Evolutionary conservation across 169 alveolate genomes (phyloP).

Genomic region (Plasmodium ovale): DNA sequence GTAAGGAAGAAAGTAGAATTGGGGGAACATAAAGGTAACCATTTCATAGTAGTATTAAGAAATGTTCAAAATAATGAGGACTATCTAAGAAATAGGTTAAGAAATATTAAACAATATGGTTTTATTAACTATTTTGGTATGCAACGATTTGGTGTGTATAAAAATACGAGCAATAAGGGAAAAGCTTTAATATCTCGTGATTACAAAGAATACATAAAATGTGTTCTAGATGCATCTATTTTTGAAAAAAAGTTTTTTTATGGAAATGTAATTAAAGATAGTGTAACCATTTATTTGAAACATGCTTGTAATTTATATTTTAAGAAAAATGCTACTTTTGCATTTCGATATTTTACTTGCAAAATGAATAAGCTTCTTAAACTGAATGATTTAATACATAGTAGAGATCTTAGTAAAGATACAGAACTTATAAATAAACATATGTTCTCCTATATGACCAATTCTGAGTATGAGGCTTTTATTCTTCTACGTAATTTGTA

Average conservation of each 20-base stretch:
- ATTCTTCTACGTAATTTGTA: constrained; percentile 63
- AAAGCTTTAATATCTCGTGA: constrained; percentile 60
- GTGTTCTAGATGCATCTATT: constrained; percentile 64
- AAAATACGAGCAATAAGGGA: constrained; percentile 74
- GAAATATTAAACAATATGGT: constrained; percentile 62
- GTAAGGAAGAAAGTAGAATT: constrained; percentile 42
- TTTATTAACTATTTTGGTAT: constrained; percentile 76
- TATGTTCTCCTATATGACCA: constrained; percentile 66
- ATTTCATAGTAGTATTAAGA: constrained; percentile 56
- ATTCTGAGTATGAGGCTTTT: constrained; percentile 76
- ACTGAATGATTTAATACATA: background rate
- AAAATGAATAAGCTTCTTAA: constrained; percentile 36
- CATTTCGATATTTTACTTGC: constrained; percentile 44
- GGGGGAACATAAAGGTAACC: constrained; percentile 74
- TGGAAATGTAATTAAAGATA: constrained; percentile 64
- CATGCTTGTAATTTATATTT: constrained; percentile 53
- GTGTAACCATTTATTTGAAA: constrained; percentile 48
- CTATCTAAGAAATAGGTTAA: constrained; percentile 54
- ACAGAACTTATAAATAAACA: constrained; percentile 11
- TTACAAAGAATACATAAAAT: constrained; percentile 66
- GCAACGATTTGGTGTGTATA: constrained; percentile 76
- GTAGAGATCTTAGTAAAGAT: constrained; percentile 1
- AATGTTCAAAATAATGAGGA: constrained; percentile 67
- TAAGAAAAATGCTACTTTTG: constrained; percentile 63
- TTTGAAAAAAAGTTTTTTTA: constrained; percentile 60